Base-by-base conservation (phyloP, 2,329 filamentous ascomycete species). In the Fusarium mangiferae region DNA sequence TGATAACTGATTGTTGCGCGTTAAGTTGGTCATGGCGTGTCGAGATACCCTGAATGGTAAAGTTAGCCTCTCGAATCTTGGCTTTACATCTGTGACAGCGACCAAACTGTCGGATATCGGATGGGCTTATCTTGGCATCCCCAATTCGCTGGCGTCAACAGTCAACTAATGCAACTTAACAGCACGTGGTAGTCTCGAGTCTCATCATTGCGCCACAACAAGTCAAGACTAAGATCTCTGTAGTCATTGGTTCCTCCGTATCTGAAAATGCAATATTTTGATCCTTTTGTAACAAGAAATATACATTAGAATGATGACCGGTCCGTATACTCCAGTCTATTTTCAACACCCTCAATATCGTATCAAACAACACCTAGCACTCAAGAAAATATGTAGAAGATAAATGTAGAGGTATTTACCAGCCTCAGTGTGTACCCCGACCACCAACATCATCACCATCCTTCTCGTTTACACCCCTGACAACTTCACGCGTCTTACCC, bases 401-500 rank as follows among this genome's bases (percentile, higher is more conserved):
- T 36, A 44, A 66, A 66, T 41, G 49, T 48, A n/a, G 26, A 42
- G 20, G n/a, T 22, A 28, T n/a, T 9, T 12, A 38, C 28, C 17
- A 63, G 48, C 35, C 24, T 44, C 55, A 80, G 41, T 78, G 74
- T 12, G 77, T 78, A 4, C 76, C 76, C 13, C 79, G 74, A 9
- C 75, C 77, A 17, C 71, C 78, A 20, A 69, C 62, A 38, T 74
- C 74, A 12, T 77, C 79, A 17, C 70, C 74, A 7, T 77, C 76
- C 48, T 80, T 78, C 28, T 81, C 79, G 3, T 77, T 71, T 2
- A 67, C 62, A 6, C 73, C 78, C 17, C 69, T 66, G 35, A 83
- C 62, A 39, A 84, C 82, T 36, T 84, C 82, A 5, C 83, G 76
- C 3, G 84, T 86, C 78, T 86, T 86, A 22, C 84, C 84, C 84